Evolutionary conservation across 1,139 yeast genomes (phyloP).

Genomic region (Blastobotrys niveus): DNA sequence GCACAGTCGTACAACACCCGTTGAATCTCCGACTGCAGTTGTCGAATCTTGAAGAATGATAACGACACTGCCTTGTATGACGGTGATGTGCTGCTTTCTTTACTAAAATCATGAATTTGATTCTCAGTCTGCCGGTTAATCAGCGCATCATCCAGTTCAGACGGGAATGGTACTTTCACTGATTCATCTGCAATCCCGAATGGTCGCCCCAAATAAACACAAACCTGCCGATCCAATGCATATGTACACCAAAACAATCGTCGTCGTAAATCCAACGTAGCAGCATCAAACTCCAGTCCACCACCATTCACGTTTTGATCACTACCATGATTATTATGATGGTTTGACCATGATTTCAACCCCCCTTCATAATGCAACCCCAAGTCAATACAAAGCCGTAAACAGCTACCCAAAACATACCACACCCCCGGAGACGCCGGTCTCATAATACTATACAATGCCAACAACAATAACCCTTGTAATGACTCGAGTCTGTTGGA

Average conservation of each 20-base stretch:
- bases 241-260: constrained; percentile 88
- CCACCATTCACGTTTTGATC: constrained; percentile 8
- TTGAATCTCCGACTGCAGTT: constrained; percentile 73
- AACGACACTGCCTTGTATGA: constrained; percentile 63
- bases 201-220: constrained; percentile 68
- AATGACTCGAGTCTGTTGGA: constrained; percentile 61
- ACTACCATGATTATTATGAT: constrained; percentile 13
- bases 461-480: constrained; percentile 63
- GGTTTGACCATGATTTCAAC: constrained; percentile 27
- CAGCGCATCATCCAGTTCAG: constrained; percentile 64
- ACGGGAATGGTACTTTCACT: constrained; percentile 61
- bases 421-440: constrained; percentile 77
- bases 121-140: constrained; percentile 39
- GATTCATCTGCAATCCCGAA: constrained; percentile 68
- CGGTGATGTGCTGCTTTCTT: constrained; percentile 31
- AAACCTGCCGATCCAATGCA: constrained; percentile 71
- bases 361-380: constrained; percentile 64
- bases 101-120: constrained; percentile 26
- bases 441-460: constrained; percentile 55
- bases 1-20: constrained; percentile 62
- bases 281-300: constrained; percentile 39
- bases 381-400: constrained; percentile 73
- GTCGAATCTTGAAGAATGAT: constrained; percentile 61
- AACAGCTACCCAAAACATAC: constrained; percentile 79
- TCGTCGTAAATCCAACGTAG: constrained; percentile 62